Base-by-base conservation (phyloP, 768 basidiomycete genomes). In the Pulveroboletus frians region DNA sequence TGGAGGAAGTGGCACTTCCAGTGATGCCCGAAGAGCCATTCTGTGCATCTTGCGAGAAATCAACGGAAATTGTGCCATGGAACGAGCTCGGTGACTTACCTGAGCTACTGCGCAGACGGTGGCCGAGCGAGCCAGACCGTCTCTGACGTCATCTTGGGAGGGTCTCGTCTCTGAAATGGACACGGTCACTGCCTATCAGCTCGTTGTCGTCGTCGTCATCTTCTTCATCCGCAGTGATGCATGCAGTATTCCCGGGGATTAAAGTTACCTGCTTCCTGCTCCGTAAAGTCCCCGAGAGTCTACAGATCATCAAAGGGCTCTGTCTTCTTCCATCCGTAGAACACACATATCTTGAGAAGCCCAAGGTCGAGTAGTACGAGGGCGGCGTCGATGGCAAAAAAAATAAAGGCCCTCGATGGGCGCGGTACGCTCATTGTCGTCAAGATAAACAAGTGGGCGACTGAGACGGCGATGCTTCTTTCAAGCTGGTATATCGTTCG, bases 291-390 rank as follows among this genome's bases (percentile, higher is more conserved):
- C 57, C 85, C 81, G 47, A 90, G 62, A 18, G 77, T 76, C 0
- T 69, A 66, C 5, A 86, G 68, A 29, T 86, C 85, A 1, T 76
- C 76, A 5, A 78, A 57, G 2, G 96, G 69, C 43, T 93, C 88
- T 39, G 73, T 77, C 61, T 89, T 84, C 67, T 94, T 90, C 2
- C 67, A 59, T 41, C 78, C 76, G 66, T 97, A 97, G 66, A 98
- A 98, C 0, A 71, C 45, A 18, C 73, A 69, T n/a, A 97, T 84
- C 76, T 93, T 96, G 61, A 75, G 73, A 29, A 94, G 74, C 60
- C 98, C 93, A 52, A 78, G 73, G 65, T 95, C 86, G 26, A 96
- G 76, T 1, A 92, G 81, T 9, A 76, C 65, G 65, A 97, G 97
- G 15, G 76, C 67, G 13, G 65, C 62, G 61, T 90, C 80, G 14